Conservation (phyloP, 192 early-diverging fungal genomes). For the Chytriomyces confervae region DNA sequence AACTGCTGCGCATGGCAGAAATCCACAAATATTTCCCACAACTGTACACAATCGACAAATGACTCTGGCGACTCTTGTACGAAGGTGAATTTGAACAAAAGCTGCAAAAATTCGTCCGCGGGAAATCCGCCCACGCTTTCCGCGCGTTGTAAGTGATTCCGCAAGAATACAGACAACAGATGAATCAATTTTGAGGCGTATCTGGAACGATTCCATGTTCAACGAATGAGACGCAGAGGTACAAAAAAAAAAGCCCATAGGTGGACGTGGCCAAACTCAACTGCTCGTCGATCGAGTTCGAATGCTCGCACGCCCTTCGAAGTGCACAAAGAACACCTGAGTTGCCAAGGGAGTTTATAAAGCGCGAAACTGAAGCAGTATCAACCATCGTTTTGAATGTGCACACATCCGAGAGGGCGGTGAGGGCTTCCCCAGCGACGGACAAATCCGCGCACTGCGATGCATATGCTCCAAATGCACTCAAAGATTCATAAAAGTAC, state of each 20-base stretch:
- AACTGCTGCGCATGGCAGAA: neutral
- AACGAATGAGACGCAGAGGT: neutral
- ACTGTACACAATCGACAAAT: conserved; percentile 7
- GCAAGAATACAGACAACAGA: neutral
- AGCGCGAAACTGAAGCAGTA: neutral
- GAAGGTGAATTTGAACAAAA: conserved; percentile 32
- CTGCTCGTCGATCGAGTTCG: conserved; percentile 3
- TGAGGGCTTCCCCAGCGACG: neutral
- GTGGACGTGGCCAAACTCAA: neutral
- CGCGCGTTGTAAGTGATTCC: conserved; percentile 12
- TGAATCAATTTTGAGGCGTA: conserved; percentile 11
- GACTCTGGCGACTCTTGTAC: neutral
- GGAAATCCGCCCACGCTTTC: conserved; percentile 1
- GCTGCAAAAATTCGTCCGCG: conserved; percentile 26
- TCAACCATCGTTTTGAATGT: neutral
- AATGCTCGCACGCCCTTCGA: neutral
- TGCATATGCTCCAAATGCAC: neutral
- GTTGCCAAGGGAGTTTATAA: neutral
- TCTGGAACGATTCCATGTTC: neutral
- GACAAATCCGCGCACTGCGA: neutral
- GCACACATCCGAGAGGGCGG: neutral
- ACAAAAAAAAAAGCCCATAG: too few species aligned
- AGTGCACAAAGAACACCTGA: neutral
- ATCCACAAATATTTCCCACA: conserved; percentile 11
- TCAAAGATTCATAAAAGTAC: too few species aligned